phyloP scores from a whole-genome alignment of 2,329 filamentous ascomycete species.

The Cyclaneusma minus region DNA sequence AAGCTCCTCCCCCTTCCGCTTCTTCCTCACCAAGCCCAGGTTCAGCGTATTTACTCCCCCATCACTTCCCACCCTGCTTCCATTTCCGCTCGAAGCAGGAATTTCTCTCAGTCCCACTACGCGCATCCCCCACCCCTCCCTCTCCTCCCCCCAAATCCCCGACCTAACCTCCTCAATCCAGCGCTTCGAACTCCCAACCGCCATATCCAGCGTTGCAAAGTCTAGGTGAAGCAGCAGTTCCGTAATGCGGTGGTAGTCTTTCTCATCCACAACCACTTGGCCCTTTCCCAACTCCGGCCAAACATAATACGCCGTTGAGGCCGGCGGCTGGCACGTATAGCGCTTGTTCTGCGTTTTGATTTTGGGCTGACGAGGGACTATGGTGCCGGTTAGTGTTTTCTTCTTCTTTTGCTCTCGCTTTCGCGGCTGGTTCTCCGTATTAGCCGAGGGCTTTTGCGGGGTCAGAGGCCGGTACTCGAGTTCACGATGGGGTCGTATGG shows the following conservation, averaged over 20 bases:
- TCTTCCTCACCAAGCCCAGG: constrained; percentile 31
- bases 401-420: constrained; percentile 25
- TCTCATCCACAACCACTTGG: constrained; percentile 44
- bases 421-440: background rate
- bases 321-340: constrained; percentile 32
- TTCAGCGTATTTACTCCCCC: constrained; percentile 20
- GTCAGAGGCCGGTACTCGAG: background rate
- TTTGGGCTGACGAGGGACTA: constrained; percentile 46
- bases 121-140: constrained; percentile 33
- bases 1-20: constrained; percentile 23
- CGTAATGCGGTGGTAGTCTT: constrained; percentile 49
- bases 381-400: constrained; percentile 37
- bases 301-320: constrained; percentile 43
- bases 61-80: constrained; percentile 6
- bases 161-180: constrained; percentile 55
- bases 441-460: background rate
- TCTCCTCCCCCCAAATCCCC: constrained; percentile 14
- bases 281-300: constrained; percentile 51
- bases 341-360: constrained; percentile 43
- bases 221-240: constrained; percentile 60
- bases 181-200: constrained; percentile 46
- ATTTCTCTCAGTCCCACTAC: constrained; percentile 28
- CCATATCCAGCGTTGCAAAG: constrained; percentile 50
- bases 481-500: background rate
- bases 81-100: constrained; percentile 6